Evolutionary conservation across 1,139 yeast species (phyloP).

Genomic region (Geotrichum carabidarum): DNA sequence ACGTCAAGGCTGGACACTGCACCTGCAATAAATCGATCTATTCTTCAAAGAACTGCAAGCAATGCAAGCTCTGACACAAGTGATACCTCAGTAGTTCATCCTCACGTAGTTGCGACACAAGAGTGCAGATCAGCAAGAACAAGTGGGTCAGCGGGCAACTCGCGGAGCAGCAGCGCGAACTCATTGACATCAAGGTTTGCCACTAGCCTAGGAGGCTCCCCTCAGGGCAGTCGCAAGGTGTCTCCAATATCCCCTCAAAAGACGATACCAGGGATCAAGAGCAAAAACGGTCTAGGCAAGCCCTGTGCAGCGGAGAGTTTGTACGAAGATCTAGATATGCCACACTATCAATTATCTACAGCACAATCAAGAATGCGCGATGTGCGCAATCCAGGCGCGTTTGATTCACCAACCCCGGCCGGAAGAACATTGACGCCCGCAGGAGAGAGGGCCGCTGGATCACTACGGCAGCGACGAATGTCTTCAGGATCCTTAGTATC

Average conservation of each 20-base stretch:
- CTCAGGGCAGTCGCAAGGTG: neutral
- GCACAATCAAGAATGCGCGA: conserved; percentile 13
- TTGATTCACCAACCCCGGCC: conserved; percentile 15
- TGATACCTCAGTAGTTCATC: conserved; percentile 8
- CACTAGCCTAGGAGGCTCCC: neutral
- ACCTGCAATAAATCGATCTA: neutral
- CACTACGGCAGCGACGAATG: conserved; percentile 3
- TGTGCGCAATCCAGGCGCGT: neutral
- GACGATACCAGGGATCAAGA: too few species aligned
- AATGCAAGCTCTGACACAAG: neutral
- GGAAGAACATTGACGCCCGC: conserved; percentile 2
- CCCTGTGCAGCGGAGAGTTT: neutral
- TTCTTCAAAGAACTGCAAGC: neutral
- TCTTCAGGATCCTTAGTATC: conserved; percentile 12
- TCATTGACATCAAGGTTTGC: neutral
- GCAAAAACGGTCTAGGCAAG: neutral
- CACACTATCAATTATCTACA: conserved; percentile 17
- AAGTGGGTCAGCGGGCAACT: neutral
- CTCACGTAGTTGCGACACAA: conserved; percentile 1
- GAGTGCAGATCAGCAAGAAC: neutral
- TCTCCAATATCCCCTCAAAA: neutral
- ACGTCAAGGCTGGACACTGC: neutral
- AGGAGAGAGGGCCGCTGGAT: neutral
- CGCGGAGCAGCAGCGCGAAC: conserved; percentile 3
- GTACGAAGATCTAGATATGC: neutral